Conservation (phyloP, 2,329 filamentous ascomycete species). For the Emericellopsis atlantica region DNA sequence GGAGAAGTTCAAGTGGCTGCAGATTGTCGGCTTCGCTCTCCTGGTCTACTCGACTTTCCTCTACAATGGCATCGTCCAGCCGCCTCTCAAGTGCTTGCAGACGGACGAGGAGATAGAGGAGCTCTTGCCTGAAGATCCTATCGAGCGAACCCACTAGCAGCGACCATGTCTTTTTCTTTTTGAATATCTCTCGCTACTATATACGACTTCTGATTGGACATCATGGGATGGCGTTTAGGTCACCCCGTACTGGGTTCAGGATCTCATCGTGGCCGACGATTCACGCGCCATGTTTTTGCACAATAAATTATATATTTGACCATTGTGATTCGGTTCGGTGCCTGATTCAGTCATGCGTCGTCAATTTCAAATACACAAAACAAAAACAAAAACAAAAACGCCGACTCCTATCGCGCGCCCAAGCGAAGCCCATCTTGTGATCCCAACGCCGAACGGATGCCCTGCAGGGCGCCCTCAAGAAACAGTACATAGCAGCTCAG, state of each 20-base stretch:
- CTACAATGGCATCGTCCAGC: conserved; percentile 87
- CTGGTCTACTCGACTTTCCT: conserved; percentile 94
- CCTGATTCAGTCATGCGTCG: too few species aligned
- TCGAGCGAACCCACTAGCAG: conserved; percentile 43
- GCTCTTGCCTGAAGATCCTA: conserved; percentile 69
- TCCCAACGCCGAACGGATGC: neutral
- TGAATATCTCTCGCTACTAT: too few species aligned
- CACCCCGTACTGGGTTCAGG: too few species aligned
- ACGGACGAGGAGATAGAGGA: conserved; percentile 42
- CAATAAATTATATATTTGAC: too few species aligned
- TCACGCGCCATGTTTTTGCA: too few species aligned
- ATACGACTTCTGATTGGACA: too few species aligned
- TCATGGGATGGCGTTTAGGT: too few species aligned
- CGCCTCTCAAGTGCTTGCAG: conserved; percentile 60
- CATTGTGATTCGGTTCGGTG: too few species aligned
- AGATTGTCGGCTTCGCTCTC: conserved; percentile 76
- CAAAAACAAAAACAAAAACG: too few species aligned
- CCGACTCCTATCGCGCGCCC: too few species aligned
- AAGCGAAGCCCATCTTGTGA: neutral
- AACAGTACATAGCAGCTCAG: conserved; percentile 76
- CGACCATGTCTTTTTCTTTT: neutral
- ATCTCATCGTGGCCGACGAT: too few species aligned
- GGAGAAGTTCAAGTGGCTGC: conserved; percentile 96
- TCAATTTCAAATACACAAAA: too few species aligned
- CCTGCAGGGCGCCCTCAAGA: conserved; percentile 21